These are phyloP conservation scores for Neurospora crassa DNA, from an alignment of 2,329 filamentous ascomycete genomes.

Conservation along the genomic window DNA sequence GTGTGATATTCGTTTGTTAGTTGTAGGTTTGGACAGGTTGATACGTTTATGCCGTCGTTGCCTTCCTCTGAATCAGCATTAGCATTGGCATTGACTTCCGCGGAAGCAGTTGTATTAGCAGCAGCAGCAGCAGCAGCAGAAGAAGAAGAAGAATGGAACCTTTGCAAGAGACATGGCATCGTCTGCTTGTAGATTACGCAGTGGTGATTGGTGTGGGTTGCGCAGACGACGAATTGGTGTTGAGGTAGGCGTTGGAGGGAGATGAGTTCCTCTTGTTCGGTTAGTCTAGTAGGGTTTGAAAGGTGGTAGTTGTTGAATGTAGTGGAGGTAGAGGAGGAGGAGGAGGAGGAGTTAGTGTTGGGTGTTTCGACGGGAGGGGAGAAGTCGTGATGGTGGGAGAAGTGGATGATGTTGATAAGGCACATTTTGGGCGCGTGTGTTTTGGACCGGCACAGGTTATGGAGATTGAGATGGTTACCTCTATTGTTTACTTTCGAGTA, in stretches of 20 bases:
- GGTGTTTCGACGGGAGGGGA: no score
- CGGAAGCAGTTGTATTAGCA: no score
- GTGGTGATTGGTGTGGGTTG: background rate
- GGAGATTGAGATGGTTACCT: no score
- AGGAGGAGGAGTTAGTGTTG: no score
- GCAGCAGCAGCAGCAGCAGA: background rate
- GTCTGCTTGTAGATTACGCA: constrained; percentile 1
- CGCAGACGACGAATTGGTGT: background rate
- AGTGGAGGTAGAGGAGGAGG: no score
- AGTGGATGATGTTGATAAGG: no score
- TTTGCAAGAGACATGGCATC: background rate
- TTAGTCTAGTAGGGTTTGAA: background rate
- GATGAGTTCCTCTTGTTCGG: background rate
- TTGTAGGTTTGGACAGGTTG: background rate
- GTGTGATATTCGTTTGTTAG: background rate
- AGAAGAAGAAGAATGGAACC: background rate
- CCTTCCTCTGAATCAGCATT: no score
- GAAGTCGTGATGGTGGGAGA: no score
- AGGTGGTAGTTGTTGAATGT: background rate
- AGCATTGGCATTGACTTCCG: background rate
- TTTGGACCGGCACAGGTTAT: no score
- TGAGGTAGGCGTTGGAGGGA: background rate
- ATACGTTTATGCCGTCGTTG: background rate
- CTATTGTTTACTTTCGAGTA: no score
- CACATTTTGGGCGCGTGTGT: no score